Base-by-base conservation (phyloP, 257 asterid genomes). In the Solanum sitiens region DNA sequence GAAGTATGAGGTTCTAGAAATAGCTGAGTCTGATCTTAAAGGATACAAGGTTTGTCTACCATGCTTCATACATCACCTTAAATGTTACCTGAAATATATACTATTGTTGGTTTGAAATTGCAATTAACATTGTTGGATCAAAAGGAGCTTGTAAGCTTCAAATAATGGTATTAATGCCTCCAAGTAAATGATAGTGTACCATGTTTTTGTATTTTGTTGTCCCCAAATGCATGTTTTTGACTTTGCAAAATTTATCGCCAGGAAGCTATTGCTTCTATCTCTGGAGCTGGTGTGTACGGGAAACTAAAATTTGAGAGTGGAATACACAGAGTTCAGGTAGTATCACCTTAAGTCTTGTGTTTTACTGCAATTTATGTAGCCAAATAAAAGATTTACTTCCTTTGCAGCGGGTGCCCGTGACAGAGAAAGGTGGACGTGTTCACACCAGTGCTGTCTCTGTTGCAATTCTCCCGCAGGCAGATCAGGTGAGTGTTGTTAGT, bases 391-490 rank as follows among this genome's bases (percentile, higher is more conserved):
- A 79, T 82, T 88, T 56, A 84, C 39, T 71, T 88, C 86, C 90
- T 87, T 63, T 92, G 89, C 88, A 97, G 98, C 94, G 99, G 89
- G 98, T 97, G 91, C 99, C 99, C 11, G 91, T 95, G 88, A 97
- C 99, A 39, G 98, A 95, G 92, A 97, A 97, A 92, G 91, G 95
- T 84, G 98, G 98, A 71, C 98, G 98, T 85, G 94, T 97, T 85
- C 99, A 97, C 93, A 95, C 99, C 80, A 95, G 98, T 93, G 99
- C 99, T 37, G 96, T 95, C 72, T 93, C 99, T 76, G 95, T 97
- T 88, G 99, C 92, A 88, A 93, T 97, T 86, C 98, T 97, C 88
- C 99, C 98, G 74, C 98, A 97, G 91, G 99, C 99, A 67, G 98
- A 97, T 92, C 95, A 94, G 99, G 99, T 95, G 63, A 65, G 83